Evolutionary conservation across 225 moss, liverwort and hornwort species (phyloP), one percentile per base, ranked within the genome.

Genomic region (Pleurozium schreberi): DNA sequence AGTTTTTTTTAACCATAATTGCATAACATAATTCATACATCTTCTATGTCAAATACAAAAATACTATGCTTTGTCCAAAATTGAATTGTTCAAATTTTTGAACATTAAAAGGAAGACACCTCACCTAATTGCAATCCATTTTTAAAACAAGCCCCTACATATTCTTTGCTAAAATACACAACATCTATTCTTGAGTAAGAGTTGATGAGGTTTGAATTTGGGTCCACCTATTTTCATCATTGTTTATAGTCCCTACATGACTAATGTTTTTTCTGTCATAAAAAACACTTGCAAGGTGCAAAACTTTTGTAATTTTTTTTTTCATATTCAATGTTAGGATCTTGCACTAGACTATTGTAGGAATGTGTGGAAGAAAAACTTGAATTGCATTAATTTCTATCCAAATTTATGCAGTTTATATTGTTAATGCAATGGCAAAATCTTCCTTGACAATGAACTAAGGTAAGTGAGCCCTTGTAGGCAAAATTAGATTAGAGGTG

Each of bases 71-170:
- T 0, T 18, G 1, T 3, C 6, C 30, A 30, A 20, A 49, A 14
- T 33, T 49, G 1, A 75, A 75, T 49, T 49, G 19, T 20, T 75
- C 8, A 8, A 50, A 13, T 4, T 8, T 14, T 33, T 22, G 5
- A 3, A 52, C 0, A 14, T 52, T 13, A 34, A 7, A 33, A 1
- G 2, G 7, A 34, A 34, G 3, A 4, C 34, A 34, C 34, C 2
- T 12, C 6, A 40, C 1, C 12, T 49, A 12, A 21, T 50, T 2
- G 1, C 34, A 50, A 22, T 75, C 5, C 13, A 50, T 75, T 50
- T 75, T 20, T 75, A 52, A 52, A 50, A 34, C 13, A 33, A 34
- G 20, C 2, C 16, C 19, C 18, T 34, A 14, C 6, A 21, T 33
- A 21, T 75, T 33, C 6, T 52, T 47, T 52, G 5, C 21, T 12